A percentile compares a stretch with the other conserved stretches of the same genome.
These are phyloP conservation scores for Heritiera littoralis DNA, from an alignment of 345 rosid species.

Conservation along the genomic window DNA sequence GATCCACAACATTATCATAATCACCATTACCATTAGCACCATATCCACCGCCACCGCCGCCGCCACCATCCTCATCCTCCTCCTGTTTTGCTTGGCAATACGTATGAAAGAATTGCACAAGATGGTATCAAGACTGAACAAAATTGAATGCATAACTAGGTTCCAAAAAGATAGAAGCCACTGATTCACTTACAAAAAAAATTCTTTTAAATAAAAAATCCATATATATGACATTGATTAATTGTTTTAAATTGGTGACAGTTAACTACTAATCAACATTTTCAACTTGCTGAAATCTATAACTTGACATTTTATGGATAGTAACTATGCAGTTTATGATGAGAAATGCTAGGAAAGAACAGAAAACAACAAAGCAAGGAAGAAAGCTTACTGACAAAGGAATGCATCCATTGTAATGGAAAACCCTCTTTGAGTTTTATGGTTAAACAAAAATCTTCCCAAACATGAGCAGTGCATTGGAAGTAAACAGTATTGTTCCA, in stretches of 20 bases:
- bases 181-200: neutral
- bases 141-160: neutral
- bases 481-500: neutral
- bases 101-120: neutral
- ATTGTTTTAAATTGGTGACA: neutral
- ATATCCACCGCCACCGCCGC: too few relatives aligned
- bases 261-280: neutral
- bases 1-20: constrained; percentile 6
- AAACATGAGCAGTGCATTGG: too few relatives aligned
- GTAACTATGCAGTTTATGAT: neutral
- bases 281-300: neutral
- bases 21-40: neutral
- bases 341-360: neutral
- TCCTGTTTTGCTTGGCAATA: constrained; percentile 11
- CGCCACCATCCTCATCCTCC: neutral
- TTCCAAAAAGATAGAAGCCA: neutral
- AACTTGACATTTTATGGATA: neutral
- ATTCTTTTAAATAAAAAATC: neutral
- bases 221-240: neutral
- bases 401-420: too few relatives aligned
- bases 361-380: too few relatives aligned
- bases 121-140: neutral
- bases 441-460: too few relatives aligned
- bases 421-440: too few relatives aligned
- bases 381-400: too few relatives aligned